phyloP scores from a whole-genome alignment of 2,329 filamentous ascomycete genomes.

The Hymenoscyphus fructigenus region DNA sequence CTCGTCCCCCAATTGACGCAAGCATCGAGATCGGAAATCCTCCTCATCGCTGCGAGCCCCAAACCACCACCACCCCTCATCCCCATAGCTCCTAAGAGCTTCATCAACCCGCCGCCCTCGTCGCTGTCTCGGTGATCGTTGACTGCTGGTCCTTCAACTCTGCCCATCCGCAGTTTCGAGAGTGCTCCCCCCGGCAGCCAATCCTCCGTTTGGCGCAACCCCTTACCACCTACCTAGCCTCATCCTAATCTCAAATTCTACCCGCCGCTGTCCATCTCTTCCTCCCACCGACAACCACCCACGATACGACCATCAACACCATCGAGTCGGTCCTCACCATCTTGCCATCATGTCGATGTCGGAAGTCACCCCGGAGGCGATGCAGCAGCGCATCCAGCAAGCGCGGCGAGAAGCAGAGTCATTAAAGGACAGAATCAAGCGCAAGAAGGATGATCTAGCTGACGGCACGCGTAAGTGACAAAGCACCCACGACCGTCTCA shows the following conservation, averaged over 20 bases:
- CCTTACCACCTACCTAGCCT: conserved; percentile 12
- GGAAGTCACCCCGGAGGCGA: conserved; percentile 70
- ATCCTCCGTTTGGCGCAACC: conserved; percentile 29
- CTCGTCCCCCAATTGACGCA: background rate
- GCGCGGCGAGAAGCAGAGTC: conserved; percentile 97
- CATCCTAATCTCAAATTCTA: conserved; percentile 15
- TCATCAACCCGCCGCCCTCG: background rate
- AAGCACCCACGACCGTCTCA: background rate
- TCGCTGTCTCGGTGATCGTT: conserved; percentile 6
- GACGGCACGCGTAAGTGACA: conserved; percentile 87
- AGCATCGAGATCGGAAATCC: background rate
- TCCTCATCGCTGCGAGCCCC: background rate
- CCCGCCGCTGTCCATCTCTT: conserved; percentile 7
- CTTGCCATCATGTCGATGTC: conserved; percentile 31
- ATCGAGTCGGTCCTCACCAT: conserved; percentile 11
- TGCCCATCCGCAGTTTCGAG: background rate
- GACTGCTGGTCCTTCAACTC: conserved; percentile 13
- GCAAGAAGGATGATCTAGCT: conserved; percentile 99
- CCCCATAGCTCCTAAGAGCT: background rate
- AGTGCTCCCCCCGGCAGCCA: conserved; percentile 17
- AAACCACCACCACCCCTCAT: background rate
- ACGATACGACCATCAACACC: conserved; percentile 20
- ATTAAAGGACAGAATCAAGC: conserved; percentile 97
- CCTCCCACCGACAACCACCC: conserved; percentile 15
- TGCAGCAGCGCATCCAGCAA: conserved; percentile 90